Percentiles rank a stretch among this genome's conserved stretches.
Conservation (phyloP, 2,329 filamentous ascomycete genomes). For the Cladosporium sp. region DNA sequence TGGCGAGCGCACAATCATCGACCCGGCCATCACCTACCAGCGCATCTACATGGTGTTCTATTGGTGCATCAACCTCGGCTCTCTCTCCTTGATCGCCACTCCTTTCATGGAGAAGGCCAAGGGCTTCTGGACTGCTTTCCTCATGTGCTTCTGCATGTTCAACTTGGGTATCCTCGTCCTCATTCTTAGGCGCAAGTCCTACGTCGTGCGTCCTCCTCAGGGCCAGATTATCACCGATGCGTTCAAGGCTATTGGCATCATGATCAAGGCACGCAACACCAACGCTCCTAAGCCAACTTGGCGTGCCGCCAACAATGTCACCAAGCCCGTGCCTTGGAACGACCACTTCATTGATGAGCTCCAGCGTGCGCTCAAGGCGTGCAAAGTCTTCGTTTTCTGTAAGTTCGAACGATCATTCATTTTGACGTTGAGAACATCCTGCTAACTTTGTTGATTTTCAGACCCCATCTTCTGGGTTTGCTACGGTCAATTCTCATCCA, state of each 20-base stretch:
- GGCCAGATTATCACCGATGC: slow-evolving; percentile 63
- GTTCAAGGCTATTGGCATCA: slow-evolving; percentile 59
- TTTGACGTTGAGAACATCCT: neutral
- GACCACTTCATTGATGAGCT: slow-evolving; percentile 70
- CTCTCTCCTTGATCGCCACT: slow-evolving; percentile 62
- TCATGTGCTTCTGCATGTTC: slow-evolving; percentile 61
- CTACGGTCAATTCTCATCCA: slow-evolving; percentile 38
- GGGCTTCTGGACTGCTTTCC: slow-evolving; percentile 63
- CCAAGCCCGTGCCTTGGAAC: slow-evolving; percentile 54
- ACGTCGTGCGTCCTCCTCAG: slow-evolving; percentile 49
- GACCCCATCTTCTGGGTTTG: slow-evolving; percentile 45
- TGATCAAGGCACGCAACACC: slow-evolving; percentile 49
- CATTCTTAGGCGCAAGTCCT: slow-evolving; percentile 32
- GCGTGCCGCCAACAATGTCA: slow-evolving; percentile 50
- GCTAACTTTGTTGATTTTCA: neutral
- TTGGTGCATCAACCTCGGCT: slow-evolving; percentile 68
- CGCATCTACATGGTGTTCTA: slow-evolving; percentile 63
- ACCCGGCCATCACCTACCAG: slow-evolving; percentile 45
- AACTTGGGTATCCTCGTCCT: slow-evolving; percentile 56
- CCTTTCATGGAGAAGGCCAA: slow-evolving; percentile 64
- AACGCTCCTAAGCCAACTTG: slow-evolving; percentile 64
- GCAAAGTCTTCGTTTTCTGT: slow-evolving; percentile 60
- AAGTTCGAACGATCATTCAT: neutral
- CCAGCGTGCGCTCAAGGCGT: slow-evolving; percentile 61
- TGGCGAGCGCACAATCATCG: slow-evolving; percentile 45